phyloP scores from a whole-genome alignment of 2,329 filamentous ascomycete species.

The Trichoderma hamatum region DNA sequence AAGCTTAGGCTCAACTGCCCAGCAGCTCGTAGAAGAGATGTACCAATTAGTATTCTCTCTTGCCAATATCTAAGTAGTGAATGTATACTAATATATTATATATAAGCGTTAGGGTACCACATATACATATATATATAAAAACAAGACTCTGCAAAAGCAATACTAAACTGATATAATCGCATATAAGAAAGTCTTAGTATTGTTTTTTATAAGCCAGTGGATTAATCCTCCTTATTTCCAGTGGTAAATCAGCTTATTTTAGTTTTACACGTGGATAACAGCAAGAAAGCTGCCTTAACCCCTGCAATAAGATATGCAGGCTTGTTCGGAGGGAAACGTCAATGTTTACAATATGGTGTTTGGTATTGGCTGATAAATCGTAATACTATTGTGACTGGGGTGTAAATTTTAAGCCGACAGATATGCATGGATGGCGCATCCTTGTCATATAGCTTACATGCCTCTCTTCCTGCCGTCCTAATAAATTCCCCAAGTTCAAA shows the following conservation, averaged over 20 bases:
- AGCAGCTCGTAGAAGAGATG: neutral
- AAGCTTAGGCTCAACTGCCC: neutral
- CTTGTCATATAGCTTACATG: neutral
- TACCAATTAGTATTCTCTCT: neutral
- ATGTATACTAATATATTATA: neutral
- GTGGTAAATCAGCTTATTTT: neutral
- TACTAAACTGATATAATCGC: neutral
- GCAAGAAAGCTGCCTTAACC: neutral
- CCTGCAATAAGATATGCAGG: neutral
- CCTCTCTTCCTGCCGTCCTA: neutral
- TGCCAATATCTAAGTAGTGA: neutral
- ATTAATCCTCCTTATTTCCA: neutral
- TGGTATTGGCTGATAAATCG: neutral
- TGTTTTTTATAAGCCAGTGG: neutral
- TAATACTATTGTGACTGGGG: neutral
- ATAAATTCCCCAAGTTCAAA: neutral
- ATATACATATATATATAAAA: neutral
- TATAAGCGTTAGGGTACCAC: neutral
- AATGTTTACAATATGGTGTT: neutral
- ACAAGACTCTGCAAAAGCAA: neutral
- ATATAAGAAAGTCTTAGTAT: neutral
- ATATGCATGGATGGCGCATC: neutral
- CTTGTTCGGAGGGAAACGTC: neutral
- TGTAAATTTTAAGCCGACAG: neutral
- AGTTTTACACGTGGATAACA: neutral